These are phyloP conservation scores for Nakataea oryzae DNA, from an alignment of 2,329 filamentous ascomycete species.

Conservation along the genomic window DNA sequence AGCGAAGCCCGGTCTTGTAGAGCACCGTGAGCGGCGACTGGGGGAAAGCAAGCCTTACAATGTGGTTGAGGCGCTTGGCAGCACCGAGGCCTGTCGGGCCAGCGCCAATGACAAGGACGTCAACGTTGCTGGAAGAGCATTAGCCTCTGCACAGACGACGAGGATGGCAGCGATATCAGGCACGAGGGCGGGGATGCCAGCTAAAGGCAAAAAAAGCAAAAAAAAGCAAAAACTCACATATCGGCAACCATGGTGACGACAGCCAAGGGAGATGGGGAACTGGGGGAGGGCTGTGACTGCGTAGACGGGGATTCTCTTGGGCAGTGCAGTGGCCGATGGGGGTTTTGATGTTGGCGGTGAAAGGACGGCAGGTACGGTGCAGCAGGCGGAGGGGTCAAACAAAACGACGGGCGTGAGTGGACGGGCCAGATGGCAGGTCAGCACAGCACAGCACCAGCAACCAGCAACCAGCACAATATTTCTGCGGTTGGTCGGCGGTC, in stretches of 20 bases:
- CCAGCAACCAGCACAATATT: too few species aligned
- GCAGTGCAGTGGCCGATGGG: too few species aligned
- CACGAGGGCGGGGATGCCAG: not conserved
- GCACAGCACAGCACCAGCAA: too few species aligned
- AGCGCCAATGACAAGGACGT: slow-evolving; percentile 95
- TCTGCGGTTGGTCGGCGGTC: not conserved
- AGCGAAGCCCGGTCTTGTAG: slow-evolving; percentile 13
- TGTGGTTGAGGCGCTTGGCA: slow-evolving; percentile 93
- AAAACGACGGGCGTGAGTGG: too few species aligned
- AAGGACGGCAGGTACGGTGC: not conserved
- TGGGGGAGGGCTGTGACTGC: too few species aligned
- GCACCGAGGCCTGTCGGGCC: slow-evolving; percentile 96
- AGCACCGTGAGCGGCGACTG: slow-evolving; percentile 10
- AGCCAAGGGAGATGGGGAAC: not conserved
- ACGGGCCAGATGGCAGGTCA: too few species aligned
- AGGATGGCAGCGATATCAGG: slow-evolving; percentile 5
- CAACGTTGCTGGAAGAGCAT: slow-evolving; percentile 58
- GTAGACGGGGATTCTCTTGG: too few species aligned
- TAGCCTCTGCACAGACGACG: not conserved
- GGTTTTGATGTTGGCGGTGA: not conserved
- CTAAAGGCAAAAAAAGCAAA: not conserved
- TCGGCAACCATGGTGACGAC: slow-evolving; percentile 27
- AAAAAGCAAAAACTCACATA: slow-evolving; percentile 19
- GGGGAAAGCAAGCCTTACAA: slow-evolving; percentile 49
- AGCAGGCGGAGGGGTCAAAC: not conserved